Percentiles rank a stretch among this genome's conserved stretches.
Evolutionary conservation across 495 filamentous ascomycete genomes (phyloP).

Genomic region (Friedmanniomyces simplex): DNA sequence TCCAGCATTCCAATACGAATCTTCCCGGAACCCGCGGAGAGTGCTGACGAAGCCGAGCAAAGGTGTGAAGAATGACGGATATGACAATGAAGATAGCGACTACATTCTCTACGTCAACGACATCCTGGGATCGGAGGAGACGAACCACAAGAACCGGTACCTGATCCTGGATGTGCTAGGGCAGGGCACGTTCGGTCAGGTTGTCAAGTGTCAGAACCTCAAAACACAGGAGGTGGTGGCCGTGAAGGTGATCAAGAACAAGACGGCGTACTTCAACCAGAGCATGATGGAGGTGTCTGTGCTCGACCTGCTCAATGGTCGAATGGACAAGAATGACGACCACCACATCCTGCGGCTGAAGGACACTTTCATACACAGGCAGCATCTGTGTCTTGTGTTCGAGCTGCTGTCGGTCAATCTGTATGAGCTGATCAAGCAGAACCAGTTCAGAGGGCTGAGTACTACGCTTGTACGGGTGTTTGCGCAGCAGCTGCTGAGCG

Average conservation of each 20-base stretch:
- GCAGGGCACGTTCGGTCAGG: conserved; percentile 98
- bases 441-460: conserved; percentile 95
- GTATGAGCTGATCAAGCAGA: conserved; percentile 99
- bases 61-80: conserved; percentile 96
- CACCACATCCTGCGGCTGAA: conserved; percentile 93
- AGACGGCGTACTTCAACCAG: conserved; percentile 99
- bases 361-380: conserved; percentile 96
- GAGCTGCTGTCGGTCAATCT: conserved; percentile 95
- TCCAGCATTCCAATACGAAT: conserved; percentile 96
- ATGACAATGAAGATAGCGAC: conserved; percentile 98
- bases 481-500: conserved; percentile 91
- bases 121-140: conserved; percentile 94
- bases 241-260: conserved; percentile 98
- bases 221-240: conserved; percentile 98
- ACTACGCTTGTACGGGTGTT: conserved; percentile 97
- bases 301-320: conserved; percentile 90
- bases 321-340: conserved; percentile 98
- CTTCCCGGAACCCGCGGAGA: conserved; percentile 90
- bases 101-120: conserved; percentile 99
- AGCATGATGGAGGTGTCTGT: conserved; percentile 99
- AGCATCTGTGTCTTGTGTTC: conserved; percentile 96
- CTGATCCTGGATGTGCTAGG: conserved; percentile 96
- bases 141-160: conserved; percentile 96
- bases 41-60: conserved; percentile 99
- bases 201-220: conserved; percentile 98